A percentile compares a stretch with the other conserved stretches of the same genome.
phyloP scores from a whole-genome alignment of 164 flowering plant genomes.

The Kalanchoe fedtschenkoi region DNA sequence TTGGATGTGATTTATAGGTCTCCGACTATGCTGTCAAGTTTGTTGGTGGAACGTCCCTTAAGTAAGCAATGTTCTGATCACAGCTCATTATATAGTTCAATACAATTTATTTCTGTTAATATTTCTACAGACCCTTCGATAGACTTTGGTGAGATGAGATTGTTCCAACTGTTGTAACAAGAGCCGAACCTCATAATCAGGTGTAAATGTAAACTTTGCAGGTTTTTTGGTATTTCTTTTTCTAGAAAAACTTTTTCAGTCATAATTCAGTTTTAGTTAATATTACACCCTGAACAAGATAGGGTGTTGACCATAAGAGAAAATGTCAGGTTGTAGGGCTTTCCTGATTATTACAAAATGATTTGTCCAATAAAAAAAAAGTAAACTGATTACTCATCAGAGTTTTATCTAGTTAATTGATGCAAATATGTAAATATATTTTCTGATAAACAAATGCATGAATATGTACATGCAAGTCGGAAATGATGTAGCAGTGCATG shows the following conservation, averaged over 20 bases:
- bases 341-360: conserved; percentile 46
- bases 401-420: too few species aligned
- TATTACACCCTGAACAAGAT: conserved; percentile 69
- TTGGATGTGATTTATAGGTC: conserved; percentile 23
- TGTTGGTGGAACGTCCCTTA: conserved; percentile 44
- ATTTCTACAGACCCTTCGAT: conserved; percentile 53
- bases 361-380: conserved; percentile 39
- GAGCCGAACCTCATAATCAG: conserved; percentile 94
- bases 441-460: background rate
- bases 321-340: conserved; percentile 67
- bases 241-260: background rate
- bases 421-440: too few species aligned
- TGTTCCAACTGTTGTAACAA: conserved; percentile 72
- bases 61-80: conserved; percentile 52
- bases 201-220: conserved; percentile 11
- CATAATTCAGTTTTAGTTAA: conserved; percentile 16
- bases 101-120: background rate
- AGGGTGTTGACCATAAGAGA: conserved; percentile 71
- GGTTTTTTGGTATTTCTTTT: background rate
- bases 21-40: conserved; percentile 78
- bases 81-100: background rate
- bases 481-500: conserved; percentile 58
- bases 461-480: conserved; percentile 52
- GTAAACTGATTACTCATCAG: too few species aligned
- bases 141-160: conserved; percentile 87